phyloP scores from a whole-genome alignment of 768 basidiomycete species.

The Termitomyces heimii region DNA sequence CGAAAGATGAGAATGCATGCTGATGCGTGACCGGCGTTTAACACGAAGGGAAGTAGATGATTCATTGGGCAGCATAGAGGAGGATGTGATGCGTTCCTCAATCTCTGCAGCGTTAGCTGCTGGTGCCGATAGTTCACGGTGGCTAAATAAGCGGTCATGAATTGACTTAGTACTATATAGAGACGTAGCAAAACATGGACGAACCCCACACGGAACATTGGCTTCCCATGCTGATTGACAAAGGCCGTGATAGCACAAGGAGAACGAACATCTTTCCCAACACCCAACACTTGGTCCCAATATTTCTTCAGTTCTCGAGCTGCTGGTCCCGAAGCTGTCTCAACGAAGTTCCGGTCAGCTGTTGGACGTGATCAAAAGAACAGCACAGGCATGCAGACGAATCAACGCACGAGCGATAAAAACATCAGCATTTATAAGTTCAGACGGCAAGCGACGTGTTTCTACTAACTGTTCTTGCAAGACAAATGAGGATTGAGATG shows the following conservation, averaged over 20 bases:
- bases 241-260: slow-evolving; percentile 82
- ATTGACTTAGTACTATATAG: not conserved
- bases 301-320: slow-evolving; percentile 73
- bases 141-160: slow-evolving; percentile 28
- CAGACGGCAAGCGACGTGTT: slow-evolving; percentile 38
- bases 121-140: slow-evolving; percentile 57
- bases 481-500: slow-evolving; percentile 35
- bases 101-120: slow-evolving; percentile 46
- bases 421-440: slow-evolving; percentile 51
- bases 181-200: slow-evolving; percentile 15
- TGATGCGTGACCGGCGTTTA: slow-evolving; percentile 60
- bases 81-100: slow-evolving; percentile 34
- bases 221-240: slow-evolving; percentile 74
- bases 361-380: slow-evolving; percentile 10
- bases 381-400: slow-evolving; percentile 5
- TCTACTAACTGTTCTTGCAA: slow-evolving; percentile 38
- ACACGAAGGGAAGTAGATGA: slow-evolving; percentile 34
- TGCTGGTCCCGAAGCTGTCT: slow-evolving; percentile 71
- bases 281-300: slow-evolving; percentile 66
- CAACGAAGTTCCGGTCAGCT: slow-evolving; percentile 75
- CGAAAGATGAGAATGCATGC: slow-evolving; percentile 49
- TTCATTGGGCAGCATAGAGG: slow-evolving; percentile 27
- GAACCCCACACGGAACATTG: slow-evolving; percentile 75
- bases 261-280: slow-evolving; percentile 61
- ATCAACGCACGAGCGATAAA: slow-evolving; percentile 49